Base-by-base conservation (phyloP, 805 yeast species). In the Kurtzmaniella cleridarum region DNA sequence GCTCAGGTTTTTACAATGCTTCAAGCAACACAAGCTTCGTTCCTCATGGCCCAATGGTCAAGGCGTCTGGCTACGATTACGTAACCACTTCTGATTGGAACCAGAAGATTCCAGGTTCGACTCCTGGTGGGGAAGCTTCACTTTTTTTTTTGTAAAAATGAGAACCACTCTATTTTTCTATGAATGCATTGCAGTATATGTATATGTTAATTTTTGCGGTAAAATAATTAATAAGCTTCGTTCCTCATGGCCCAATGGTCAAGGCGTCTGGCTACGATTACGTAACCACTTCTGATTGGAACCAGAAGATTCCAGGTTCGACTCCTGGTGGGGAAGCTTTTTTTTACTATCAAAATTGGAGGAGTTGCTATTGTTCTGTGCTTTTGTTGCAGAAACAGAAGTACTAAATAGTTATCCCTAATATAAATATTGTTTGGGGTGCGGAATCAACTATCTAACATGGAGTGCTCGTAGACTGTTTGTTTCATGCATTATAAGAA, bases 41-140 rank as follows among this genome's bases (percentile, higher is more conserved):
- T 66, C 73, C 71, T 66, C 72, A 65, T 66, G 71, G 72, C 72
- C 71, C 71, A 66, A 66, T 66, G 72, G 71, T 66, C 69, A 66
- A 64, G 71, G 72, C 71, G 70, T 66, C 70, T 66, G 72, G 69
- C 71, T 66, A 65, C 71, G 71, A 63, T 58, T 54, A 45, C 41
- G 66, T 60, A 61, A 40, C 54, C 54, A 52, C 55, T 60, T 59
- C 59, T 52, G 57, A 58, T 53, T 54, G 61, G 60, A 61, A 69
- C 71, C 74, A 68, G 71, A 66, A 67, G 73, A 69, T 66, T 69
- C 74, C 72, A 66, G 75, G 73, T 69, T 69, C 74, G 73, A 69
- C 70, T 69, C 74, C 73, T 67, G 73, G 73, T 69, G 72, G 71
- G 74, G 75, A 69, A 70, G 74, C 68, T 59, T 46, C 24, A 49